These are phyloP conservation scores for Rhizoclosmatium sp. DNA, from an alignment of 192 early-diverging fungal species.

Conservation along the genomic window DNA sequence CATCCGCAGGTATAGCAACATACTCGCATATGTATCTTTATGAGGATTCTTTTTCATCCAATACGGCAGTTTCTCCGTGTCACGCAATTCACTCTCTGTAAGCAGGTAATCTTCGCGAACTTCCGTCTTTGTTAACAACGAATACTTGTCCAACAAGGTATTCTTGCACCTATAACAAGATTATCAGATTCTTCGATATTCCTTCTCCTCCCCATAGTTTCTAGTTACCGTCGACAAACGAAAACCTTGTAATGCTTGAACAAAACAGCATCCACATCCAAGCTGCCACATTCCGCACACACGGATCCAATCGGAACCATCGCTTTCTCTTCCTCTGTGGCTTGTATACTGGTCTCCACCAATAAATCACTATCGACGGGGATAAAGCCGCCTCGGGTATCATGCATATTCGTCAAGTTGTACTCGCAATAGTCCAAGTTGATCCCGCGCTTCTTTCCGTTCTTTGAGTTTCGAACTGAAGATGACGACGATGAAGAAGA, in stretches of 20 bases:
- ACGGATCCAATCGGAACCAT: conserved; percentile 52
- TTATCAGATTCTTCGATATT: background rate
- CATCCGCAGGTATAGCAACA: conserved; percentile 91
- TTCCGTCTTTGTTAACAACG: conserved; percentile 96
- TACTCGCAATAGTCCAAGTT: conserved; percentile 76
- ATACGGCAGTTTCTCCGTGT: conserved; percentile 75
- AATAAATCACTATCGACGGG: conserved; percentile 28
- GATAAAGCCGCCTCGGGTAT: conserved; percentile 90
- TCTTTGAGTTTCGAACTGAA: no score
- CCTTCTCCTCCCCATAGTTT: background rate
- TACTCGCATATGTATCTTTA: conserved; percentile 96
- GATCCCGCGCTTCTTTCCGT: conserved; percentile 29
- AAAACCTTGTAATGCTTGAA: conserved; percentile 72
- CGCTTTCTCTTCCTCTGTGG: conserved; percentile 10
- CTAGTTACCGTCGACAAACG: conserved; percentile 67
- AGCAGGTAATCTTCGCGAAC: conserved; percentile 87
- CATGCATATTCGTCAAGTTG: conserved; percentile 84
- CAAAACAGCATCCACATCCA: conserved; percentile 83
- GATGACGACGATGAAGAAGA: no score
- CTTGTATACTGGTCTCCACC: no score
- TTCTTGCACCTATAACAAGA: conserved; percentile 68
- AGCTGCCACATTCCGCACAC: conserved; percentile 83
- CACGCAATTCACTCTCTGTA: conserved; percentile 93
- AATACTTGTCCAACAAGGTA: conserved; percentile 85
- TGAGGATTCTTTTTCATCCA: conserved; percentile 94